Evolutionary conservation across 441 rosid species (phyloP).

Genomic region (Eruca vesicaria): DNA sequence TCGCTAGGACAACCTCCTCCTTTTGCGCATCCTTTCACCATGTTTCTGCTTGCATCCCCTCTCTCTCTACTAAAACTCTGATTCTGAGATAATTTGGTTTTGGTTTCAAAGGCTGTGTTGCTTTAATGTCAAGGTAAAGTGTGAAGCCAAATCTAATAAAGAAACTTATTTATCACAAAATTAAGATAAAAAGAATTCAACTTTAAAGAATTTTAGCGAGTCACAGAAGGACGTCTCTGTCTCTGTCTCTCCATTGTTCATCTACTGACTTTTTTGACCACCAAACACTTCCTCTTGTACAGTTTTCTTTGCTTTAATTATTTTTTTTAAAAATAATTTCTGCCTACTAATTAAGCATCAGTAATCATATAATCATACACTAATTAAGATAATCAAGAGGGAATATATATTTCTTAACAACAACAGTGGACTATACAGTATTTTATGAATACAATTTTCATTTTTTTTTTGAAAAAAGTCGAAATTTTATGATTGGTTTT

Average conservation of each 20-base stretch:
- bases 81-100: not conserved
- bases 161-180: constrained; percentile 5
- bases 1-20: constrained; percentile 84
- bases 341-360: not conserved
- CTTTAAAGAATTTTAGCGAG: not conserved
- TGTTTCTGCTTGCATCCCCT: constrained; percentile 37
- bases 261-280: constrained; percentile 21
- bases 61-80: constrained; percentile 4
- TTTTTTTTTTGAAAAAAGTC: not conserved
- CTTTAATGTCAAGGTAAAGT: constrained; percentile 42
- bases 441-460: not conserved
- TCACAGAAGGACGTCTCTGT: constrained; percentile 8
- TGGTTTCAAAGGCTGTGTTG: constrained; percentile 25
- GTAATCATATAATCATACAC: not conserved
- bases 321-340: not conserved
- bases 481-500: not conserved
- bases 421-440: not conserved
- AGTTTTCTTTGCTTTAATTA: not conserved
- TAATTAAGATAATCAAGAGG: not conserved
- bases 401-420: not conserved
- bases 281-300: not conserved
- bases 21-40: constrained; percentile 53
- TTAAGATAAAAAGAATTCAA: not conserved
- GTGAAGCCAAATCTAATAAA: constrained; percentile 9
- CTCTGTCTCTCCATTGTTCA: constrained; percentile 20